These are phyloP conservation scores for Ophiostoma triangulosporum DNA, from an alignment of 2,329 filamentous ascomycete genomes.

Conservation along the genomic window DNA sequence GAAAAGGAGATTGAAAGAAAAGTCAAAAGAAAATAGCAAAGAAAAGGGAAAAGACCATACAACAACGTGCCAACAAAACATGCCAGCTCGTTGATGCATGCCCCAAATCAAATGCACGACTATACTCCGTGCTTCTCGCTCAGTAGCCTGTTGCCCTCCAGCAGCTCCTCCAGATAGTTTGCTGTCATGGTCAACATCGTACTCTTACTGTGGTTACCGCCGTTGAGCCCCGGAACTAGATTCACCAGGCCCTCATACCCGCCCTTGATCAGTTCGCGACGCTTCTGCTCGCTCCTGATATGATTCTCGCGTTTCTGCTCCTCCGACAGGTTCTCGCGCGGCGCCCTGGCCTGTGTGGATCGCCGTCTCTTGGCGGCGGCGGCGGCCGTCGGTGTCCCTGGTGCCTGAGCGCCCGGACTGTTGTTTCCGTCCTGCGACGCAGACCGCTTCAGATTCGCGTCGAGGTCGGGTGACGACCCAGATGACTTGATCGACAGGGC, in stretches of 20 bases:
- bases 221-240: slow-evolving; percentile 61
- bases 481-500: not conserved
- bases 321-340: slow-evolving; percentile 62
- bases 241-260: slow-evolving; percentile 70
- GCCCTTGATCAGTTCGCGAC: slow-evolving; percentile 66
- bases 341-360: slow-evolving; percentile 24
- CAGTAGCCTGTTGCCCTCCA: slow-evolving; percentile 53
- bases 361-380: not conserved
- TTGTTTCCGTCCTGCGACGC: not conserved
- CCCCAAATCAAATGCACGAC: not conserved
- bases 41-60: not conserved
- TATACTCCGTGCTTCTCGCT: not conserved
- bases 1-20: not conserved
- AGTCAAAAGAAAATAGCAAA: not conserved
- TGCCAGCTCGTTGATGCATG: not conserved
- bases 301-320: slow-evolving; percentile 77
- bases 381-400: not conserved
- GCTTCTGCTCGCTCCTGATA: slow-evolving; percentile 77
- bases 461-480: not conserved
- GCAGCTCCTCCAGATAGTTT: slow-evolving; percentile 62
- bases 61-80: not conserved
- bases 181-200: slow-evolving; percentile 62
- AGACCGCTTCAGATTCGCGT: not conserved
- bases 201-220: slow-evolving; percentile 71
- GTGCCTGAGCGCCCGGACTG: not conserved